Percentiles rank a stretch among this genome's conserved stretches.
Evolutionary conservation across 805 yeast genomes (phyloP).

Genomic region (Candida ortonii): DNA sequence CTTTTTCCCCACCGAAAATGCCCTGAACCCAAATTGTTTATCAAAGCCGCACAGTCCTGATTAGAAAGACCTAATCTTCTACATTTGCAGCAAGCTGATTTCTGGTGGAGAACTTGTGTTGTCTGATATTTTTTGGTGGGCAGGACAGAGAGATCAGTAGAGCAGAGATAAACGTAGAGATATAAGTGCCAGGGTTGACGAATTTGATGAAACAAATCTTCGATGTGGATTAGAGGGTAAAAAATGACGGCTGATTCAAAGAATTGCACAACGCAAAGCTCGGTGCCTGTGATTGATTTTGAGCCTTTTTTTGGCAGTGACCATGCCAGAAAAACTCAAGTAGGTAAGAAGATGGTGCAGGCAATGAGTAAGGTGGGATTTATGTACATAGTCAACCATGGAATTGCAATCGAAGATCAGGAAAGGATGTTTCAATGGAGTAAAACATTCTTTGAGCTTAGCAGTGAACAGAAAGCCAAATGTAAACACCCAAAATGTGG

Average conservation of each 20-base stretch:
- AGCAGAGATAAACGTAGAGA: no score
- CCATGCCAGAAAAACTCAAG: constrained; percentile 19
- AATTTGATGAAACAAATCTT: neutral
- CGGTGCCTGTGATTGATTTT: constrained; percentile 32
- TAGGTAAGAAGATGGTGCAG: constrained; percentile 26
- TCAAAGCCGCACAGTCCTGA: no score
- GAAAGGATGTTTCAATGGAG: constrained; percentile 20
- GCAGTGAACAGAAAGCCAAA: constrained; percentile 24
- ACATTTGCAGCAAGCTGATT: no score
- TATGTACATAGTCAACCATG: constrained; percentile 23
- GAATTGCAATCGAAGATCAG: constrained; percentile 16
- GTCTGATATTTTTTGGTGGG: no score
- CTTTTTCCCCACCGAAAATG: no score
- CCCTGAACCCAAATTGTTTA: no score
- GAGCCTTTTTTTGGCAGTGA: constrained; percentile 26
- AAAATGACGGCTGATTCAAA: no score
- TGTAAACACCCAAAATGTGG: constrained; percentile 22
- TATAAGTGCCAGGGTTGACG: neutral
- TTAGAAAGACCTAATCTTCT: no score
- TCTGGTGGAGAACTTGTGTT: no score
- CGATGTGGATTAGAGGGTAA: neutral
- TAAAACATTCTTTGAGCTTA: constrained; percentile 26
- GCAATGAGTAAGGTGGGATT: constrained; percentile 27
- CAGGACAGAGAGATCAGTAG: no score
- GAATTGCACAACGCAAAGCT: neutral